Evolutionary conservation across 1,284 basidiomycete species (phyloP).

Genomic region (Phellopilus nigrolimitatus): DNA sequence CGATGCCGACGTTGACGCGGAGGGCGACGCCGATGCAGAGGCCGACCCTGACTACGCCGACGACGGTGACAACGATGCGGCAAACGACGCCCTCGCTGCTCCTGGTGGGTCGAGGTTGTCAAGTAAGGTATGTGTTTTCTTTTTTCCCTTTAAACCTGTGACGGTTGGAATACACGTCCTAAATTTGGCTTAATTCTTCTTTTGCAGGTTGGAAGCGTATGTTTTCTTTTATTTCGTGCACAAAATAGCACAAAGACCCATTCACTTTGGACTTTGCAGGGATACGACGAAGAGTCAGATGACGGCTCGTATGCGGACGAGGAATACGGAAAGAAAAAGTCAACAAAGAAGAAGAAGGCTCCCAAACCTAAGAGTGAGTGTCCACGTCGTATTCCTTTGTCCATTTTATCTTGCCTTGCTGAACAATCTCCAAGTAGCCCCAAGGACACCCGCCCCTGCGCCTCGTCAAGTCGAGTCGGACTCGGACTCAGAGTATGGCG

Average conservation of each 20-base stretch:
- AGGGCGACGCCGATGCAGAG: slow-evolving; percentile 24
- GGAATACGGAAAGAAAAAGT: slow-evolving; percentile 66
- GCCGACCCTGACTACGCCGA: slow-evolving; percentile 22
- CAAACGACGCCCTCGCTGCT: slow-evolving; percentile 15
- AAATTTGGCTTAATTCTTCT: slow-evolving; percentile 16
- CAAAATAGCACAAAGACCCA: no score
- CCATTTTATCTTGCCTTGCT: background rate
- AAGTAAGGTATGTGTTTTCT: slow-evolving; percentile 18
- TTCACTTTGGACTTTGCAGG: slow-evolving; percentile 12
- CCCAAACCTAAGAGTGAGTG: slow-evolving; percentile 58
- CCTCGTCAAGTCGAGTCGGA: slow-evolving; percentile 53
- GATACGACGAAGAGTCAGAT: slow-evolving; percentile 49
- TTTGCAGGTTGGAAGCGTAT: slow-evolving; percentile 22
- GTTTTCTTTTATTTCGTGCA: slow-evolving; percentile 15
- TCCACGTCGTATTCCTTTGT: slow-evolving; percentile 17
- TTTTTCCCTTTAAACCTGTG: slow-evolving; percentile 22
- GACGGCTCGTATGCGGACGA: slow-evolving; percentile 76
- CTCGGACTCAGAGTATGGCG: slow-evolving; percentile 86
- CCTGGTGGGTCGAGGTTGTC: slow-evolving; percentile 18
- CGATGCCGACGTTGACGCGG: slow-evolving; percentile 22
- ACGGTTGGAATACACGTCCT: slow-evolving; percentile 4
- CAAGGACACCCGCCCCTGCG: slow-evolving; percentile 35
- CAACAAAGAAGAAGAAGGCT: slow-evolving; percentile 62
- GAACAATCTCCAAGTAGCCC: slow-evolving; percentile 21
- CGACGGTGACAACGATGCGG: slow-evolving; percentile 17